Conservation (phyloP, 2,329 filamentous ascomycete species). For the Sodiomyces alkalinus region DNA sequence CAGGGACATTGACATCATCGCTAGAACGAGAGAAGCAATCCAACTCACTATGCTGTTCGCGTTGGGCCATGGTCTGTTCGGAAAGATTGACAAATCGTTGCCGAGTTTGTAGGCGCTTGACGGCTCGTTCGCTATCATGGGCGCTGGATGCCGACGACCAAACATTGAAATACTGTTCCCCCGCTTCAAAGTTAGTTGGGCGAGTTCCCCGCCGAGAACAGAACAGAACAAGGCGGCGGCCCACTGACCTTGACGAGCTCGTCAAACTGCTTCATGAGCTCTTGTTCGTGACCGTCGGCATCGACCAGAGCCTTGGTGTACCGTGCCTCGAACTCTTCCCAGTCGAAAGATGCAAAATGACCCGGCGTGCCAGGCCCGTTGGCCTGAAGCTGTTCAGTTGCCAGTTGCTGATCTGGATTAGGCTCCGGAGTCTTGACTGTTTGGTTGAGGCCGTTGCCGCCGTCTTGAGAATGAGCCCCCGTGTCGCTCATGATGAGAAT, state of each 20-base stretch:
- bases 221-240: too few relatives aligned
- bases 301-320: slow-evolving; percentile 52
- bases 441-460: neutral
- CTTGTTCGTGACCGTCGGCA: slow-evolving; percentile 46
- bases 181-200: too few relatives aligned
- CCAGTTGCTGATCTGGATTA: slow-evolving; percentile 16
- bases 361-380: slow-evolving; percentile 34
- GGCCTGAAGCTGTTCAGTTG: slow-evolving; percentile 13
- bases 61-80: slow-evolving; percentile 56
- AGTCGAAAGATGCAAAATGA: slow-evolving; percentile 48
- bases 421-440: slow-evolving; percentile 22
- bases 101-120: slow-evolving; percentile 69
- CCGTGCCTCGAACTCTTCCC: slow-evolving; percentile 57
- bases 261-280: slow-evolving; percentile 52
- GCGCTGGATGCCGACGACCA: slow-evolving; percentile 62
- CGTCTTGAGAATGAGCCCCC: neutral
- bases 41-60: slow-evolving; percentile 64
- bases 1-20: neutral
- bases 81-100: slow-evolving; percentile 60
- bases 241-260: slow-evolving; percentile 45
- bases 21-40: neutral
- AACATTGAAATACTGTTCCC: slow-evolving; percentile 61
- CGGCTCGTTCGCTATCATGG: slow-evolving; percentile 62
- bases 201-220: too few relatives aligned
- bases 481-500: neutral